A percentile compares a stretch with the other conserved stretches of the same genome.
These are phyloP conservation scores for Haplosporangium sp. DNA, from an alignment of 371 early-diverging fungal genomes.

Conservation along the genomic window DNA sequence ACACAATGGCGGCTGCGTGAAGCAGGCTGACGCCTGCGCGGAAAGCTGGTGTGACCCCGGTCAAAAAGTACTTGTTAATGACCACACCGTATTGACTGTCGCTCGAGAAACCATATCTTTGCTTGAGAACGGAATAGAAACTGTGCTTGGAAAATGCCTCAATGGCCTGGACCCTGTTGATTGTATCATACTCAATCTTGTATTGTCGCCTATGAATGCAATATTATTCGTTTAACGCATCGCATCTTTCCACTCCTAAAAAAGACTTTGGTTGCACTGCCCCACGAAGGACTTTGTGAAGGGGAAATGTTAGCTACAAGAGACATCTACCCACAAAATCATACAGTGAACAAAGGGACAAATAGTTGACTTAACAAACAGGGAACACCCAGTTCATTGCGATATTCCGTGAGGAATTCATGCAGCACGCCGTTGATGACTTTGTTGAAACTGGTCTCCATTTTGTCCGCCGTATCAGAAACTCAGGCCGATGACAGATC, in stretches of 20 bases:
- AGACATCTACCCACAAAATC: too few species aligned
- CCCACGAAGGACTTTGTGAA: slow-evolving; percentile 25
- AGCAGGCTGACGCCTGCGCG: slow-evolving; percentile 41
- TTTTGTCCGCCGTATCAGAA: slow-evolving; percentile 4
- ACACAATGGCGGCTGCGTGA: slow-evolving; percentile 33
- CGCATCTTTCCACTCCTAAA: slow-evolving; percentile 42
- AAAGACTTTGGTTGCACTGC: slow-evolving; percentile 19
- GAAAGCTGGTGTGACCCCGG: slow-evolving; percentile 43
- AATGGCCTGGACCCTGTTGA: slow-evolving; percentile 21
- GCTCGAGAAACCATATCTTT: slow-evolving; percentile 23
- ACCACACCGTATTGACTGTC: slow-evolving; percentile 17
- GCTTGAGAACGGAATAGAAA: slow-evolving; percentile 38
- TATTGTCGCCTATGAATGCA: slow-evolving; percentile 26
- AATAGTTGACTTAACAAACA: too few species aligned
- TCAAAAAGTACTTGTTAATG: slow-evolving; percentile 46
- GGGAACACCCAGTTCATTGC: slow-evolving; percentile 16
- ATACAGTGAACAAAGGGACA: too few species aligned
- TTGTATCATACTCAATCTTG: slow-evolving; percentile 10
- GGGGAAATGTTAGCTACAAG: slow-evolving; percentile 6
- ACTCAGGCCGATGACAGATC: slow-evolving; percentile 23
- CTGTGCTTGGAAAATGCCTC: slow-evolving; percentile 34
- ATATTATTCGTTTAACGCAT: slow-evolving; percentile 43
- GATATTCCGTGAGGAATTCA: slow-evolving; percentile 16
- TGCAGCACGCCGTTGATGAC: slow-evolving; percentile 18
- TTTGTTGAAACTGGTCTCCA: slow-evolving; percentile 17